phyloP scores from a whole-genome alignment of 371 early-diverging fungal genomes.

The Phascolomyces articulosus region DNA sequence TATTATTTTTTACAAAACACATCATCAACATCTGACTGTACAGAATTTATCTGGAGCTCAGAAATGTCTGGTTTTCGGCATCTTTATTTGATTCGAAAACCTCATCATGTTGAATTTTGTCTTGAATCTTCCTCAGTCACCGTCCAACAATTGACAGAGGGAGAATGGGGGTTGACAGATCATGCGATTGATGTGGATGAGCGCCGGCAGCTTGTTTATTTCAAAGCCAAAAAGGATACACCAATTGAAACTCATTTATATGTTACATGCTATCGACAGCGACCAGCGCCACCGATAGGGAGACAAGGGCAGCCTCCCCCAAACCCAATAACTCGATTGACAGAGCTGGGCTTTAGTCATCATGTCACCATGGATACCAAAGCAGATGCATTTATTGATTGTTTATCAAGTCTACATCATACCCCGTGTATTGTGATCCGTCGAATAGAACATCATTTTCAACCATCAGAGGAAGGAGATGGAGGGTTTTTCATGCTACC shows the following conservation, averaged over 20 bases:
- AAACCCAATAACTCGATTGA: slow-evolving; percentile 44
- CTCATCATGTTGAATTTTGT: too few species aligned
- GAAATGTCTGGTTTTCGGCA: slow-evolving; percentile 75
- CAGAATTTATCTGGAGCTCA: slow-evolving; percentile 62
- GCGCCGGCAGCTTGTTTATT: slow-evolving; percentile 62
- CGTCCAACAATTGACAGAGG: slow-evolving; percentile 40
- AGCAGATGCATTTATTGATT: slow-evolving; percentile 54
- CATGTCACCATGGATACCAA: slow-evolving; percentile 45
- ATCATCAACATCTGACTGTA: neutral
- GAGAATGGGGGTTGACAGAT: slow-evolving; percentile 66
- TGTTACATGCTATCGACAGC: slow-evolving; percentile 48
- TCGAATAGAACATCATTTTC: slow-evolving; percentile 15
- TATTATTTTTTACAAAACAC: slow-evolving; percentile 46
- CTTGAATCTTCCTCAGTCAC: too few species aligned
- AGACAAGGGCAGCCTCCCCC: too few species aligned
- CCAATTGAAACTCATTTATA: slow-evolving; percentile 75
- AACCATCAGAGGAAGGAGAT: neutral
- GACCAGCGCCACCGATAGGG: neutral
- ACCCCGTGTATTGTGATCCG: slow-evolving; percentile 29
- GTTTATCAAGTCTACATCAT: slow-evolving; percentile 56
- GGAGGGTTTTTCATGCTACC: neutral
- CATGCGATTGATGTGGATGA: slow-evolving; percentile 67
- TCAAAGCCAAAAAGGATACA: slow-evolving; percentile 67
- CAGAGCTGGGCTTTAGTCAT: slow-evolving; percentile 64
- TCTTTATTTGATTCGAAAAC: slow-evolving; percentile 49